Evolutionary conservation across 306 rosid species (phyloP).

Genomic region (Castanea mollissima): DNA sequence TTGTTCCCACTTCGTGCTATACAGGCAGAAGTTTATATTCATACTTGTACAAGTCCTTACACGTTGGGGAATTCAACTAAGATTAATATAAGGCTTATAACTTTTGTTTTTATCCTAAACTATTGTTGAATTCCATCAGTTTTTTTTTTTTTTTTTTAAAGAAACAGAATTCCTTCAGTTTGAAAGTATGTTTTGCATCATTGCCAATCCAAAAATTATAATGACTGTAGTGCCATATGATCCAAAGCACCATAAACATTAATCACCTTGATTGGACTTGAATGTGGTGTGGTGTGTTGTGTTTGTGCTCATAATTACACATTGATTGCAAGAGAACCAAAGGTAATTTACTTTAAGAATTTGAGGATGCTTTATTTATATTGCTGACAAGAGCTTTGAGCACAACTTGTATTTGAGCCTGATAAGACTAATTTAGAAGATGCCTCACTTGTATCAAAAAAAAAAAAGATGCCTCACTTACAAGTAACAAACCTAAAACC

Average conservation of each 20-base stretch:
- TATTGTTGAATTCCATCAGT: not conserved
- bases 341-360: not conserved
- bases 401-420: not conserved
- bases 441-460: not conserved
- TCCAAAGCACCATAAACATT: slow-evolving; percentile 8
- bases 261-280: slow-evolving; percentile 15
- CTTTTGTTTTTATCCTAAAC: slow-evolving; percentile 3
- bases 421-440: not conserved
- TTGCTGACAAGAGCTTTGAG: not conserved
- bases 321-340: not conserved
- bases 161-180: not conserved
- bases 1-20: slow-evolving; percentile 46
- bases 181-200: too few species aligned
- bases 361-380: not conserved
- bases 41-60: slow-evolving; percentile 52
- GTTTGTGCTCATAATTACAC: not conserved
- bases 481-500: not conserved
- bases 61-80: slow-evolving; percentile 33
- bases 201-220: not conserved
- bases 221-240: not conserved
- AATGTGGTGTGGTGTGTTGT: slow-evolving; percentile 11
- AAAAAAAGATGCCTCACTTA: not conserved
- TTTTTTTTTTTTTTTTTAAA: too few species aligned
- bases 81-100: slow-evolving; percentile 36
- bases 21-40: slow-evolving; percentile 44